Percentiles rank a stretch among this genome's conserved stretches.
These are phyloP conservation scores for Solanum hybrid DNA, from an alignment of 305 asterid species.

Conservation along the genomic window DNA sequence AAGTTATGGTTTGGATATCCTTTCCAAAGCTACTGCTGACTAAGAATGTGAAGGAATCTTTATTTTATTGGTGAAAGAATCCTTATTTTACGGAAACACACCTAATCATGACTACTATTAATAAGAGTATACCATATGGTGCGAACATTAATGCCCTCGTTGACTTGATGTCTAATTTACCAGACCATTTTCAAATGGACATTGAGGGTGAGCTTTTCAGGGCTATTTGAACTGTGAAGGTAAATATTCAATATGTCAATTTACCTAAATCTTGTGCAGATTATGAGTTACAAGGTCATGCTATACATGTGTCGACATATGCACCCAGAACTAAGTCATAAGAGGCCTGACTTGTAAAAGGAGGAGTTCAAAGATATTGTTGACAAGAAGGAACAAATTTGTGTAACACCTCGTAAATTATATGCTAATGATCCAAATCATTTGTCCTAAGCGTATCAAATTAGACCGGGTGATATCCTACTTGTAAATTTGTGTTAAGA, in stretches of 20 bases:
- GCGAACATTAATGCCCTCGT: not conserved
- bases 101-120: not conserved
- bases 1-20: too few species aligned
- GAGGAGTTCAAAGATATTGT: not conserved
- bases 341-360: not conserved
- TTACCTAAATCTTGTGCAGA: not conserved
- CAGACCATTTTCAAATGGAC: not conserved
- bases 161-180: not conserved
- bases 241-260: not conserved
- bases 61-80: too few species aligned
- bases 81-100: not conserved
- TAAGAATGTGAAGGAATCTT: too few species aligned
- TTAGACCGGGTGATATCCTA: not conserved
- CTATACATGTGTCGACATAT: not conserved
- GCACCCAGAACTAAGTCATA: not conserved
- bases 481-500: not conserved
- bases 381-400: not conserved
- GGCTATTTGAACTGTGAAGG: not conserved
- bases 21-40: too few species aligned
- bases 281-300: not conserved
- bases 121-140: not conserved
- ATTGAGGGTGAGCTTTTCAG: not conserved
- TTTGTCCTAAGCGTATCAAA: not conserved
- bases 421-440: not conserved
- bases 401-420: not conserved